Evolutionary conservation across 768 basidiomycete species (phyloP), one percentile per base, ranked within the genome.

Genomic region (Hortiboletus flavorubellus): DNA sequence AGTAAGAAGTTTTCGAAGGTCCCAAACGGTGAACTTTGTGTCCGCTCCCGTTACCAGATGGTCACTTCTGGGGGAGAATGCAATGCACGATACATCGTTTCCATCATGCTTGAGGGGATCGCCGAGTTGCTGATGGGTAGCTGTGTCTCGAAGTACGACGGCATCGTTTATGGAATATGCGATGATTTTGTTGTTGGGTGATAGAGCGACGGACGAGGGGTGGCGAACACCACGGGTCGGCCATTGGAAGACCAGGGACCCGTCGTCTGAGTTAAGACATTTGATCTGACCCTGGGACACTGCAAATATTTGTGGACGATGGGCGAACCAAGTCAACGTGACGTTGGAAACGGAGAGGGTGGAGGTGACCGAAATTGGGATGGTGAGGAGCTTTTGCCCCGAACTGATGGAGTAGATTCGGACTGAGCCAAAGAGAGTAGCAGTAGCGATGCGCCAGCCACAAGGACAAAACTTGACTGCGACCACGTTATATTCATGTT

Each of bases 381-480:
- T 63, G 23, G 61, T 55, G 41, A 59, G 14, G 8, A 62, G 45
- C 29, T 63, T 63, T 34, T 63, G 15, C 9, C 57, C 54, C 3
- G 57, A 53, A 4, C 10, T 35, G 9, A 42, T 26, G 35, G 51
- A 41, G 31, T 43, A 59, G 21, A 62, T 63, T 8, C 61, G 60
- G 30, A 62, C 41, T 2, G 61, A 62, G 16, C 61, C 61, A 54
- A 53, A 62, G 18, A 62, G 61, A 11, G 61, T 62, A 42, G 60
- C 61, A 2, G 57, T 63, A 21, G 57, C 61, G 18, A 62, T 35
- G 21, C 61, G 61, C 29, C 45, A 23, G 42, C 61, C 57, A 29
- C 61, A 62, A 14, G 53, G 61, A 53, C 61, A 62, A 15, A 63
- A 62, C 42, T 51, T 62, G 48, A 62, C 61, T 11, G 53, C 47